Conservation (phyloP, 1,284 basidiomycete genomes). For the Cryptococcus sp. region DNA sequence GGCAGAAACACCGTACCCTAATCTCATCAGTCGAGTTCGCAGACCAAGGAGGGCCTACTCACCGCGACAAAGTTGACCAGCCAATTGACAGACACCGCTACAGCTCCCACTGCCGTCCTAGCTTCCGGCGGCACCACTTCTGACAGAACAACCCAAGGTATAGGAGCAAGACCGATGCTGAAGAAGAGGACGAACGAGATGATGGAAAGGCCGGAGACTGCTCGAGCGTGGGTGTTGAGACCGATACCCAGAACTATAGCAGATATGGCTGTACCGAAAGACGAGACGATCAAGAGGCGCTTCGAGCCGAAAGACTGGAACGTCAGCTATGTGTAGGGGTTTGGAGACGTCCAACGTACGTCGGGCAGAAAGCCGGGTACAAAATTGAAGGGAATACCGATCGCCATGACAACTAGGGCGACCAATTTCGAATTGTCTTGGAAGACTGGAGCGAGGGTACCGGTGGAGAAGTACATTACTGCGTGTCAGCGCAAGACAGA, state of each 20-base stretch:
- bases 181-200: slow-evolving; percentile 32
- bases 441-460: slow-evolving; percentile 31
- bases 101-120: slow-evolving; percentile 29
- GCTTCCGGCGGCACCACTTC: slow-evolving; percentile 37
- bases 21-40: not conserved
- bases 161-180: slow-evolving; percentile 36
- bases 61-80: slow-evolving; percentile 30
- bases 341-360: slow-evolving; percentile 6
- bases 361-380: slow-evolving; percentile 43
- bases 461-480: slow-evolving; percentile 38
- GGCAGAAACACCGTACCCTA: slow-evolving; percentile 4
- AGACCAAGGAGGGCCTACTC: not conserved
- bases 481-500: not conserved
- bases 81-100: slow-evolving; percentile 38
- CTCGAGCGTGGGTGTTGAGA: slow-evolving; percentile 24
- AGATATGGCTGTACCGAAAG: slow-evolving; percentile 20
- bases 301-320: slow-evolving; percentile 24
- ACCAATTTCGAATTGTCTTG: slow-evolving; percentile 22
- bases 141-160: slow-evolving; percentile 38
- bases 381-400: slow-evolving; percentile 45
- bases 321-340: not conserved
- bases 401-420: slow-evolving; percentile 24
- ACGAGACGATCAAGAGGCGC: slow-evolving; percentile 27
- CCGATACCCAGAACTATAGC: slow-evolving; percentile 25
- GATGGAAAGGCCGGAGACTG: slow-evolving; percentile 21